phyloP scores from a whole-genome alignment of 2,329 filamentous ascomycete genomes.

The Claviceps spartinae region DNA sequence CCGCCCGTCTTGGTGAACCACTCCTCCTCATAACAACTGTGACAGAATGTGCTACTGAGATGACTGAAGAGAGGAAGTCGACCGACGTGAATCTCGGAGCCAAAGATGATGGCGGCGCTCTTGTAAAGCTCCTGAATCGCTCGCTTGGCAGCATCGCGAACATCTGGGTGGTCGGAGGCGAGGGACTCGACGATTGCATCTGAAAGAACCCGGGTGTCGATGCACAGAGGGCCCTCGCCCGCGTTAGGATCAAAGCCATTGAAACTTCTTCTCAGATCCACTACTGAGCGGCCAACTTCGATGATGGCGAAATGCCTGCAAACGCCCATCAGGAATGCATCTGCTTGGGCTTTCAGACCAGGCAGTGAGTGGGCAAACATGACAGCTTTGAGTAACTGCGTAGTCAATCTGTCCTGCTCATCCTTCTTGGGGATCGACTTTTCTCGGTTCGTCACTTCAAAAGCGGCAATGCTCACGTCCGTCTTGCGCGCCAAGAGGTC shows the following conservation, averaged over 20 bases:
- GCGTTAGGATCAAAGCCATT: constrained; percentile 73
- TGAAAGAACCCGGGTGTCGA: constrained; percentile 76
- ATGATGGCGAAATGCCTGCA: constrained; percentile 84
- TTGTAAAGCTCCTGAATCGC: constrained; percentile 69
- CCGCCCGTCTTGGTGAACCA: constrained; percentile 98
- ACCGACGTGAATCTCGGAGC: constrained; percentile 55
- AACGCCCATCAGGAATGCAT: constrained; percentile 61
- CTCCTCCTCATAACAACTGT: constrained; percentile 92
- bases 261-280: constrained; percentile 61
- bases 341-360: constrained; percentile 65
- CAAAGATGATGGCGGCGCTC: constrained; percentile 65
- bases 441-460: constrained; percentile 64
- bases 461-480: constrained; percentile 54
- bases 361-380: constrained; percentile 75
- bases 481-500: constrained; percentile 64
- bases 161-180: constrained; percentile 66
- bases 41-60: constrained; percentile 72
- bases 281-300: constrained; percentile 75
- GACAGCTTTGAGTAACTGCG: constrained; percentile 77
- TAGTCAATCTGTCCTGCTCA: constrained; percentile 67
- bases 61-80: constrained; percentile 75
- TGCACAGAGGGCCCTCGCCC: constrained; percentile 74
- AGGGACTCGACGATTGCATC: constrained; percentile 85
- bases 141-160: constrained; percentile 70
- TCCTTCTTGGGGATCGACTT: constrained; percentile 80